Base-by-base conservation (phyloP, 192 early-diverging fungal genomes). In the Podila horticola region DNA sequence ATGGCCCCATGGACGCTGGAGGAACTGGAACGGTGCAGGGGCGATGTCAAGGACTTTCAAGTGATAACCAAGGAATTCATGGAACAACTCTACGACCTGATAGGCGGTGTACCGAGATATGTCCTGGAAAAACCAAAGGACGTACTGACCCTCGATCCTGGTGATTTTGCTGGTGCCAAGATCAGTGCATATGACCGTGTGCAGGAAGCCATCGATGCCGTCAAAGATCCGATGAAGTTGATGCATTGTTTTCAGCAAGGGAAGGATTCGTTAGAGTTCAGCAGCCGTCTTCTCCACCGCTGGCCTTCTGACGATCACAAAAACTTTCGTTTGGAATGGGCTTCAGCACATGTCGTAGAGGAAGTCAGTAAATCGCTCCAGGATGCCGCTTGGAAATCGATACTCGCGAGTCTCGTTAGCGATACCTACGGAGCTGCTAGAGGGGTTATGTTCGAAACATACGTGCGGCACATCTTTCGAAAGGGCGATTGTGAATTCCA, bases 231-330 rank as follows among this genome's bases (percentile, higher is more conserved):
- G 26, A 41, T 51, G 49, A 51, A 30, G 48, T 22, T 81, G 64
- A 68, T 81, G 62, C 69, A 72, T 24, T 50, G 36, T 58, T 72
- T 81, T 51, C 24, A 65, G 20, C 58, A 72, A 81, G 71, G 57
- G 34, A 68, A 61, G 22, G 58, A 67, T 1, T 58, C 59, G 65
- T 19, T 68, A 34, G 50, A 72, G 12, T 67, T 72, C 36, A 68
- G 68, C 22, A 61, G 66, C 71, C 76, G 52, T 66, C 64, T 72
- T 58, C 45, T 72, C 63, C 69, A 81, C 61, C 69, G 61, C 9
- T 79, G 69, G 75, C 70, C 76, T 17, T 38, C 19, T 17, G 9
- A 34, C 50, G 48, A 67, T 41, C 71, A 81, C 68, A 31, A 34
- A 22, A 24, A 26, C 13, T 69, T 58, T 66, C 67, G 31, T 11